Percentiles rank a stretch among this genome's conserved stretches.
phyloP scores from a whole-genome alignment of 179 eudicot genomes.

The Sideroxylon spinosum region DNA sequence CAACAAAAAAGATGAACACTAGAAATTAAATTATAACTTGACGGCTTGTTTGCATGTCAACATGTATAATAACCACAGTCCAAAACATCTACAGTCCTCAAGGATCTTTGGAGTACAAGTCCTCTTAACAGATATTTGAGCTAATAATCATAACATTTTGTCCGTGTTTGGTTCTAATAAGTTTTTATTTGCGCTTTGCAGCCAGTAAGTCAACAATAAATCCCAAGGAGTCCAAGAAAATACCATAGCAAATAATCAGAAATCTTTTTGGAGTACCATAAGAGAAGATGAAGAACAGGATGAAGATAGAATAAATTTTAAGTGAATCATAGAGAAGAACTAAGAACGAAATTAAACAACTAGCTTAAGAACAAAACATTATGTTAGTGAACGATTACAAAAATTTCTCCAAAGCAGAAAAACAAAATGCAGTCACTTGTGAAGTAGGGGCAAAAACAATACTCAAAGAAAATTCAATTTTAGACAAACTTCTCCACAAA shows the following conservation, averaged over 20 bases:
- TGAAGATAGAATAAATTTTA: neutral
- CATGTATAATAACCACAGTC: neutral
- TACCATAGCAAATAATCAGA: neutral
- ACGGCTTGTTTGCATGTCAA: no score
- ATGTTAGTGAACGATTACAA: neutral
- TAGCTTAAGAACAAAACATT: neutral
- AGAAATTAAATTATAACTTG: neutral
- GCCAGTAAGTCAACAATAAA: neutral
- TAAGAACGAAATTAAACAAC: neutral
- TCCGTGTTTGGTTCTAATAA: neutral
- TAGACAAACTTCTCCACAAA: no score
- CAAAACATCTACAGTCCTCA: neutral
- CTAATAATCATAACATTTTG: neutral
- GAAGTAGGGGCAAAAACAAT: no score
- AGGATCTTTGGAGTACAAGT: neutral
- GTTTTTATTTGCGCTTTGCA: no score
- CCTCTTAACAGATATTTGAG: neutral
- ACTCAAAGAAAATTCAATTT: no score
- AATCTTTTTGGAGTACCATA: neutral
- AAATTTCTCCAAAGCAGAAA: neutral
- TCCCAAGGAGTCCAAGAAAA: neutral
- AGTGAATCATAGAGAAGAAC: neutral
- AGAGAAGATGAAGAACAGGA: neutral
- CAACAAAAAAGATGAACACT: neutral
- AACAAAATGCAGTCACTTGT: neutral